Evolutionary conservation across 2,329 filamentous ascomycete species (phyloP).

Genomic region (Geosmithia flava): DNA sequence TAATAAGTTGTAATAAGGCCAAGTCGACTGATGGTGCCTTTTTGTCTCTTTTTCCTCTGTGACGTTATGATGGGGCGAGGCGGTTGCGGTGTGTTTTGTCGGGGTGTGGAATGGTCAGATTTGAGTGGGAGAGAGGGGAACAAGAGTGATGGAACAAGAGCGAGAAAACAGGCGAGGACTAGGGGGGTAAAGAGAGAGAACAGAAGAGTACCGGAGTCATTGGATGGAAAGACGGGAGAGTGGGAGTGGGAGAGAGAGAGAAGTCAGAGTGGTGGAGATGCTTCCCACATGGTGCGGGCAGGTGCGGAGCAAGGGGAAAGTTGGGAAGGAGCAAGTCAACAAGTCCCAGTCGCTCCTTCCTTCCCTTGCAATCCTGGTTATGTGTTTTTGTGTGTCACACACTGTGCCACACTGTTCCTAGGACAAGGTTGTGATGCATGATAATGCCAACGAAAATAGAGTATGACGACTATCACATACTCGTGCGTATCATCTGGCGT

Average conservation of each 20-base stretch:
- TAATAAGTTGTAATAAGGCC: background rate
- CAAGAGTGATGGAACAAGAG: background rate
- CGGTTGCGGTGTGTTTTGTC: background rate
- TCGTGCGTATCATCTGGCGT: no score
- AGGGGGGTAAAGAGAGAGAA: background rate
- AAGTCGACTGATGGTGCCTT: background rate
- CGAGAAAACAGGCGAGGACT: background rate
- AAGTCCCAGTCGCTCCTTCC: no score
- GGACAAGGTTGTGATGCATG: no score
- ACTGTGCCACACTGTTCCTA: no score
- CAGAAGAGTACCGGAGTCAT: background rate
- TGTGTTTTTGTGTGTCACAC: no score
- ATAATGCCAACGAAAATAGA: no score
- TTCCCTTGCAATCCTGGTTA: no score
- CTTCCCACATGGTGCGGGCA: background rate
- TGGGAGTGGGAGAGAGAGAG: background rate
- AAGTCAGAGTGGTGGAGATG: constrained; percentile 1
- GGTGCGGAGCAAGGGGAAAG: background rate
- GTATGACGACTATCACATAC: no score
- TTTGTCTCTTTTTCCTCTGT: background rate
- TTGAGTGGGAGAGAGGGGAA: background rate
- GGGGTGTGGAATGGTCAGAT: no score
- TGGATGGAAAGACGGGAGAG: background rate
- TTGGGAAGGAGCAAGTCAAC: background rate
- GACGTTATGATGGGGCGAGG: background rate